Evolutionary conservation across 2,329 filamentous ascomycete genomes (phyloP).

Genomic region (Dichotomopilus funicola): DNA sequence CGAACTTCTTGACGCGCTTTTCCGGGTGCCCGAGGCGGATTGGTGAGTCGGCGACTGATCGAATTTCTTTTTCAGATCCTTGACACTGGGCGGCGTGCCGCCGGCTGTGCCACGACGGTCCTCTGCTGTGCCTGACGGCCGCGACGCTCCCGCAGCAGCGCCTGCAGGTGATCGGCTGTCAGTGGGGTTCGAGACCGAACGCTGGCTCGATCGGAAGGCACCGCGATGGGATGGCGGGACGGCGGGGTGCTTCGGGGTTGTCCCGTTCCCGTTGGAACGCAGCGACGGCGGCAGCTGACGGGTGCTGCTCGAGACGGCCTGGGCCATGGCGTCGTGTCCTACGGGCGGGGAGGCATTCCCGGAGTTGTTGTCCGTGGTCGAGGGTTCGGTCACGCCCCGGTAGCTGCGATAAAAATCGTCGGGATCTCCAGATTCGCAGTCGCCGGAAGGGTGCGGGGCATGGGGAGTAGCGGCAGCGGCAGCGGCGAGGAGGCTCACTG

Average conservation of each 20-base stretch:
- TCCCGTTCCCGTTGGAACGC: slow-evolving; percentile 46
- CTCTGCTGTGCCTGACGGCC: slow-evolving; percentile 16
- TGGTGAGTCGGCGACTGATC: slow-evolving; percentile 15
- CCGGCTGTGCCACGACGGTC: slow-evolving; percentile 22
- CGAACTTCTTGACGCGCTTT: slow-evolving; percentile 29
- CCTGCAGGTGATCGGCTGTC: slow-evolving; percentile 35
- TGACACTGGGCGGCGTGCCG: slow-evolving; percentile 57
- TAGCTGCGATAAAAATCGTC: slow-evolving; percentile 52
- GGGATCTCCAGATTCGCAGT: slow-evolving; percentile 40
- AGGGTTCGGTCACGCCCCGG: slow-evolving; percentile 32
- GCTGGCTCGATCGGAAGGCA: slow-evolving; percentile 37
- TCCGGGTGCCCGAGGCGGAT: slow-evolving; percentile 31
- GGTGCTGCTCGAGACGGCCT: slow-evolving; percentile 31
- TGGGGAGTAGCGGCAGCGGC: slow-evolving; percentile 9
- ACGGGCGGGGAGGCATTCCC: slow-evolving; percentile 18
- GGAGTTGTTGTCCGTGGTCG: slow-evolving; percentile 4
- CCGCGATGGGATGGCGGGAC: slow-evolving; percentile 33
- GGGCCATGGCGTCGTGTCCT: slow-evolving; percentile 35
- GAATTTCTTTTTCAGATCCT: slow-evolving; percentile 54
- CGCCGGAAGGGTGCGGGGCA: slow-evolving; percentile 22
- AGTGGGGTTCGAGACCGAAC: slow-evolving; percentile 52
- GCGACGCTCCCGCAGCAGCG: slow-evolving; percentile 24
- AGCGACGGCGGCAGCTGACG: slow-evolving; percentile 34
- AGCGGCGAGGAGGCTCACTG: slow-evolving; percentile 19
- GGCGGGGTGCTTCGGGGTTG: slow-evolving; percentile 41